These are phyloP conservation scores for Arthrobotrys pseudoclavata DNA, from an alignment of 2,329 filamentous ascomycete genomes.

Conservation along the genomic window DNA sequence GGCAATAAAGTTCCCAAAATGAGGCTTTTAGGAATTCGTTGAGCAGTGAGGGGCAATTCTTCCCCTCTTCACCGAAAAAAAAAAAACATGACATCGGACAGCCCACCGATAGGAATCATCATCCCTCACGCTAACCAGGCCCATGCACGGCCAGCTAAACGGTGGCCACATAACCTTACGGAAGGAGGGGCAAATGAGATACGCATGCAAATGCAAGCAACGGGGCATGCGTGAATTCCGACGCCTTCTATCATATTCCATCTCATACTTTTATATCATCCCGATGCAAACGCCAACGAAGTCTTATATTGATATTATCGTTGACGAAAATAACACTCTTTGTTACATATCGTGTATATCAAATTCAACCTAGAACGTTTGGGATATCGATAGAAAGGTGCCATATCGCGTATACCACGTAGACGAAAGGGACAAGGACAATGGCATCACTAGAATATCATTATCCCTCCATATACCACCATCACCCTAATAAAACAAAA, in stretches of 20 bases:
- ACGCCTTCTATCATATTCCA: conserved; percentile 18
- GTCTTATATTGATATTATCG: not conserved
- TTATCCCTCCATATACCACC: conserved; percentile 1
- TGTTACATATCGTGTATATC: not conserved
- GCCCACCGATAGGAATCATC: conserved; percentile 21
- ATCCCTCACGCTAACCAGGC: not conserved
- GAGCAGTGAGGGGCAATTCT: conserved; percentile 12
- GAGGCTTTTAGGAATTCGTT: conserved; percentile 22
- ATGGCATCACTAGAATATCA: conserved; percentile 4
- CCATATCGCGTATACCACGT: not conserved
- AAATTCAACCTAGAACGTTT: no score
- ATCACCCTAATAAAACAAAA: not conserved
- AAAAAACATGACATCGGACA: conserved; percentile 15
- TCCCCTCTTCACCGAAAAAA: conserved; percentile 1
- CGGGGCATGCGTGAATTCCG: conserved; percentile 1
- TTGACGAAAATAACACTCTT: not conserved
- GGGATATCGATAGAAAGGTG: not conserved
- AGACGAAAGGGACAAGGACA: not conserved
- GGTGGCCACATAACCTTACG: not conserved
- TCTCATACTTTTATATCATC: not conserved
- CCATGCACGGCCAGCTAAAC: conserved; percentile 15
- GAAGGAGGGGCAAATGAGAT: not conserved
- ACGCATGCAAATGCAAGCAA: conserved; percentile 4
- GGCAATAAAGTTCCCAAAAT: not conserved
- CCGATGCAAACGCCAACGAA: not conserved